phyloP scores from a whole-genome alignment of 208 protist genomes.

The Porcisia deanei region DNA sequence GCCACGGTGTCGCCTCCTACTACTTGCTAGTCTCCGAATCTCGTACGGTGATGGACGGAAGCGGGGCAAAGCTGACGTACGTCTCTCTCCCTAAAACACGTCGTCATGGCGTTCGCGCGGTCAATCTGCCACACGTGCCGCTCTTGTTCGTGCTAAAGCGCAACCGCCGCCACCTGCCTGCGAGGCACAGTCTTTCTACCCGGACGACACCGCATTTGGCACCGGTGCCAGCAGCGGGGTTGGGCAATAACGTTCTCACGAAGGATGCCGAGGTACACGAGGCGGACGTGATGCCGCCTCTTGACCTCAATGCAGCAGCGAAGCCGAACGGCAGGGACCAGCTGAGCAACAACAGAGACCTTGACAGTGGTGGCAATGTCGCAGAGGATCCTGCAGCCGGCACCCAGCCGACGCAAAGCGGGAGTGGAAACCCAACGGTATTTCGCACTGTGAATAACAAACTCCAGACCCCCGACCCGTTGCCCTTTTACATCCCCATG shows the following conservation, averaged over 20 bases:
- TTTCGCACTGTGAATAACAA: conserved; percentile 33
- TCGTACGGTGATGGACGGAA: conserved; percentile 43
- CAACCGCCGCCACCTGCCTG: conserved; percentile 48
- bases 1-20: conserved; percentile 84
- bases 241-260: neutral
- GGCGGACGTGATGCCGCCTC: conserved; percentile 43
- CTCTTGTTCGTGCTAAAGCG: conserved; percentile 61
- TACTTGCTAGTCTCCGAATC: conserved; percentile 79
- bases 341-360: neutral
- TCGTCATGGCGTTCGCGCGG: conserved; percentile 28
- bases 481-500: conserved; percentile 46
- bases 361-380: neutral
- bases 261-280: conserved; percentile 1
- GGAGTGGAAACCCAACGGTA: conserved; percentile 37
- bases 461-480: conserved; percentile 12
- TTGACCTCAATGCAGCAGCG: conserved; percentile 31
- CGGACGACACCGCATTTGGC: conserved; percentile 47
- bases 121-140: conserved; percentile 54
- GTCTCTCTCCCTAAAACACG: conserved; percentile 66
- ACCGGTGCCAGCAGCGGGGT: conserved; percentile 15
- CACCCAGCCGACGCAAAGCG: neutral
- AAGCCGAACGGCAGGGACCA: conserved; percentile 2
- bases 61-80: conserved; percentile 62
- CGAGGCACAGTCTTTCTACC: conserved; percentile 43
- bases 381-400: neutral